Base-by-base conservation (phyloP, 106 monocot species). In the Chionographis japonica region DNA sequence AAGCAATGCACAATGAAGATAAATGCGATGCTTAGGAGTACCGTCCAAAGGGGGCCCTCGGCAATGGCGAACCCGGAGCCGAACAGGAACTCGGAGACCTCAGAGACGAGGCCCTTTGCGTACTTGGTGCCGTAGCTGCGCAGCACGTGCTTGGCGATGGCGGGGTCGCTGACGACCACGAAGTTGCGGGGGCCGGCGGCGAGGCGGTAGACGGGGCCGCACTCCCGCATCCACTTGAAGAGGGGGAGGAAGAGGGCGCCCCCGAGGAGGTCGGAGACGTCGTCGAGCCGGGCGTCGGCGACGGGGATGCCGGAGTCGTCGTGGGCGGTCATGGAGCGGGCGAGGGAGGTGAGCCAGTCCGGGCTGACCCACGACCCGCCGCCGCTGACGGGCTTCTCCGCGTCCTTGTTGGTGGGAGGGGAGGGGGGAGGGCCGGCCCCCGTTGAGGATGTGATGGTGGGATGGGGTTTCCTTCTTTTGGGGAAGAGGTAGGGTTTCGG, bases 231-330 rank as follows among this genome's bases (percentile, higher is more conserved):
- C 97, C 92, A 97, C 70, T 92, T 97, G 87, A 83, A 97, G 14
- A 97, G 86, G 7, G 97, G 92, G 51, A 97, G 83, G 77, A 97
- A 97, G 62, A 97, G 91, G 36, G 97, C 97, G n/a, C 97, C 92
- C 8, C 89, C 97, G 43, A 97, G 86, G 50, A 97, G 84, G 71
- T 97, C 97, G 50, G 84, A 83, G 52, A 97, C 92, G 76, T 97
- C 97, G 8, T 89, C 97, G 53, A 97, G 83, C 78, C 82, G 79
- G 40, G 92, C 86, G 39, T 87, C 79, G 49, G 92, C 97, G 1
- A 77, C 37, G 12, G 97, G 97, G 36, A 97, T 92, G 62, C 83
- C 78, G 36, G 97, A 97, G 51, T 81, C 89, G 58, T 87, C 97
- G 8, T 55, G 52, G 37, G 46, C 56, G 20, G 83, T 49, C 50